Evolutionary conservation across 2,329 filamentous ascomycete genomes (phyloP).

Genomic region (Beauveria sp.): DNA sequence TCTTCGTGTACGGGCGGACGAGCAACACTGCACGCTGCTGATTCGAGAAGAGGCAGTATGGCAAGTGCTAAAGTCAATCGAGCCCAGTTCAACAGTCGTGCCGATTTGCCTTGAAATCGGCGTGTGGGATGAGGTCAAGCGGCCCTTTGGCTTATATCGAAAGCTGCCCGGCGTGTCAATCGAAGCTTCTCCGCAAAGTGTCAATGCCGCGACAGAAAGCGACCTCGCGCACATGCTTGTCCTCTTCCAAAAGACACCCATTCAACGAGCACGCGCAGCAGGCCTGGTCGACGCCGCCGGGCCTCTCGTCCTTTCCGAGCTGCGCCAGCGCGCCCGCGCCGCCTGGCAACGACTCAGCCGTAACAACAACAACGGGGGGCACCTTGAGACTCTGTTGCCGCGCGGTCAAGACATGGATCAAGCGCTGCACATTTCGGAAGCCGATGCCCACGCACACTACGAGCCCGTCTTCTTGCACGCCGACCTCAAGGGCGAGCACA

Average conservation of each 20-base stretch:
- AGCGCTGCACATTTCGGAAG: not conserved
- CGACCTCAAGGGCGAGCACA: constrained; percentile 10
- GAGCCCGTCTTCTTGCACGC: constrained; percentile 3
- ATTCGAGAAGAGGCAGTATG: not conserved
- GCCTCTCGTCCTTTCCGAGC: not conserved
- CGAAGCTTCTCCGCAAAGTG: not conserved
- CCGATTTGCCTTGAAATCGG: constrained; percentile 1
- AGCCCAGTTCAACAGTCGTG: not conserved
- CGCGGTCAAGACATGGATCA: not conserved
- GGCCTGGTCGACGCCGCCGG: not conserved
- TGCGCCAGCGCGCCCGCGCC: not conserved
- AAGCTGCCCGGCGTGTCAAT: constrained; percentile 5
- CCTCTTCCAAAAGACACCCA: not conserved
- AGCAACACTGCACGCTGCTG: not conserved
- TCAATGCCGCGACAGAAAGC: not conserved
- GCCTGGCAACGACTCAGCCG: not conserved
- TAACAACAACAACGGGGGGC: not conserved
- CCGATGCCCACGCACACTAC: not conserved
- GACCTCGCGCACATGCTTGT: not conserved
- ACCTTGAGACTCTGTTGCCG: not conserved
- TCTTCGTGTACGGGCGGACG: not conserved
- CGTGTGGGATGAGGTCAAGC: not conserved
- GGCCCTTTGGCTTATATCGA: constrained; percentile 2
- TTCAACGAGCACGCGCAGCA: not conserved
- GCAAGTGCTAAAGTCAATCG: not conserved